A percentile compares a stretch with the other conserved stretches of the same genome.
Evolutionary conservation across 345 rosid genomes (phyloP).

Genomic region (Salix suchowensis): DNA sequence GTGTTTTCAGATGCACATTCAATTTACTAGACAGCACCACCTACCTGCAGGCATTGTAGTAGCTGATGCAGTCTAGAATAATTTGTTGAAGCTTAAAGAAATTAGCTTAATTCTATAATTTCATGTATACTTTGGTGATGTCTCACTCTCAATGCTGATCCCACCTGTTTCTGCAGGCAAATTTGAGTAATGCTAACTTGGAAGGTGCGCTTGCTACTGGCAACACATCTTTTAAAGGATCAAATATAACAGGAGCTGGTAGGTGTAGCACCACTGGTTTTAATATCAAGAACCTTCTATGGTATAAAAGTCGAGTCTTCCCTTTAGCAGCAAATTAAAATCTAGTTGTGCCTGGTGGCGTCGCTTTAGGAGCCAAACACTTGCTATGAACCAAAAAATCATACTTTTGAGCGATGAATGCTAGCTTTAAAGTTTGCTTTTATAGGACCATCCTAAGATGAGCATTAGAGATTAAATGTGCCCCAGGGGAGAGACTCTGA

Average conservation of each 20-base stretch:
- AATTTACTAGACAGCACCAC: neutral
- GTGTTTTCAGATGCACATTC: neutral
- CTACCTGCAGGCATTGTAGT: neutral
- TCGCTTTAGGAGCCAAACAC: neutral
- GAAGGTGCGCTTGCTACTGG: slow-evolving; percentile 92
- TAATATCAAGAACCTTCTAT: neutral
- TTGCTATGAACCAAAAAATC: too few relatives aligned
- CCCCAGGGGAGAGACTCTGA: neutral
- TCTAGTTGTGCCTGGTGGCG: neutral
- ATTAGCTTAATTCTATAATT: neutral
- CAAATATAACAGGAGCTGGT: slow-evolving; percentile 88
- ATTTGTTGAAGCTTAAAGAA: neutral
- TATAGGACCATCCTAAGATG: neutral
- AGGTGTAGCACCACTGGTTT: slow-evolving; percentile 7
- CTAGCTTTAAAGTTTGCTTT: neutral
- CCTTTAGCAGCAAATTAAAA: neutral
- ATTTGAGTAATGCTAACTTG: slow-evolving; percentile 79
- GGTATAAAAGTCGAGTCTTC: neutral
- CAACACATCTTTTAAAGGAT: slow-evolving; percentile 91
- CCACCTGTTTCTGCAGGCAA: slow-evolving; percentile 49
- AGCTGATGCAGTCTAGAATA: neutral
- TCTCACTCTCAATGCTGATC: neutral
- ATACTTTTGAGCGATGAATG: neutral
- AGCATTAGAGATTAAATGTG: neutral
- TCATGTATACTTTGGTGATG: neutral